Percentiles rank a stretch among this genome's conserved stretches.
Conservation (phyloP, 2,329 filamentous ascomycete species). For the Dendryphion nanum region DNA sequence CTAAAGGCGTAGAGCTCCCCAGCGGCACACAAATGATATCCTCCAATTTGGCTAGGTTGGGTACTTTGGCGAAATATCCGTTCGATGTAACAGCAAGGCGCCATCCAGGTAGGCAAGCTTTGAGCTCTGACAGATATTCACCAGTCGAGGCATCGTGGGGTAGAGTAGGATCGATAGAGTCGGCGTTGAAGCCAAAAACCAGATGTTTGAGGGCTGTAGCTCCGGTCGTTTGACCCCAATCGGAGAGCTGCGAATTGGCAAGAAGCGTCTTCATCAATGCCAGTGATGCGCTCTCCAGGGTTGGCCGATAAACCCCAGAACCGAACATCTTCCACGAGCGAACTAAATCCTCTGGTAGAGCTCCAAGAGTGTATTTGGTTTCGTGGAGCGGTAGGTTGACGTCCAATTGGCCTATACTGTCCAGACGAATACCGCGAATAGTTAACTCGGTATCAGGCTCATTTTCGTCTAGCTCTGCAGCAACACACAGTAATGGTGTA, state of each 20-base stretch:
- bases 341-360: background rate
- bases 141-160: background rate
- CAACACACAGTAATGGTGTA: background rate
- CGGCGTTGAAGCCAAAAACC: background rate
- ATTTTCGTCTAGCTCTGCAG: background rate
- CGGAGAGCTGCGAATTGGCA: conserved; percentile 1
- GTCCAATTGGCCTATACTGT: background rate
- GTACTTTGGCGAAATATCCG: conserved; percentile 1
- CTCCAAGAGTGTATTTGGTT: conserved; percentile 1
- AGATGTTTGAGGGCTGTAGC: background rate
- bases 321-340: background rate
- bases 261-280: conserved; percentile 2
- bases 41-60: background rate
- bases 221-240: background rate
- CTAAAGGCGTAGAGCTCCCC: conserved; percentile 1
- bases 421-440: background rate
- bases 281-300: background rate
- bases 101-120: conserved; percentile 2
- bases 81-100: conserved; percentile 1
- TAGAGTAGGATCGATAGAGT: background rate
- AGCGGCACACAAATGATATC: conserved; percentile 1
- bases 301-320: conserved; percentile 1
- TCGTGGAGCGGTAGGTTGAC: background rate
- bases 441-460: conserved; percentile 1
- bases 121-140: conserved; percentile 1